Evolutionary conservation across 768 basidiomycete species (phyloP).

Genomic region (Leccinum pellstonianum): DNA sequence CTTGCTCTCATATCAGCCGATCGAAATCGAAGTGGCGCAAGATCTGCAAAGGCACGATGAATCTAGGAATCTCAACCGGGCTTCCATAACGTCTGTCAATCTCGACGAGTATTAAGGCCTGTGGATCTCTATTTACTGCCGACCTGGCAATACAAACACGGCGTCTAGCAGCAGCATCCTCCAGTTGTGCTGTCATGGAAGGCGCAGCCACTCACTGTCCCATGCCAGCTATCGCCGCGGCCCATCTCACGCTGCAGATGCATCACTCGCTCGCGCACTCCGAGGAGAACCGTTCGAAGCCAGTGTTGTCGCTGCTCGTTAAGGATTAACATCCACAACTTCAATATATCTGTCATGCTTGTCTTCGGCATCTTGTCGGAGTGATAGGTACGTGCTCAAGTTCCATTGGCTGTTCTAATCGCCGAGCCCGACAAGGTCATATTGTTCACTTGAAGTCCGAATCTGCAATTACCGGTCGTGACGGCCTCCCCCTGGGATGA

Average conservation of each 20-base stretch:
- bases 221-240: slow-evolving; percentile 26
- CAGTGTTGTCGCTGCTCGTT: slow-evolving; percentile 1
- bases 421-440: slow-evolving; percentile 21
- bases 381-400: slow-evolving; percentile 12
- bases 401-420: slow-evolving; percentile 7
- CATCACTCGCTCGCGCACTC: slow-evolving; percentile 10
- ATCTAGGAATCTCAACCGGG: slow-evolving; percentile 17
- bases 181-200: slow-evolving; percentile 15
- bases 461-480: slow-evolving; percentile 9
- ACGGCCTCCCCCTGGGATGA: not conserved
- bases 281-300: slow-evolving; percentile 27
- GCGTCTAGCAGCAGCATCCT: slow-evolving; percentile 15
- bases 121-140: slow-evolving; percentile 20
- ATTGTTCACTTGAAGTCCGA: slow-evolving; percentile 6
- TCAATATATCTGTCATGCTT: slow-evolving; percentile 9
- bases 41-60: slow-evolving; percentile 24
- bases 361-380: slow-evolving; percentile 10
- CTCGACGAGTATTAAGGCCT: slow-evolving; percentile 17
- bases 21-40: slow-evolving; percentile 19
- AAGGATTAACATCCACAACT: slow-evolving; percentile 26
- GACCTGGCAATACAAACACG: slow-evolving; percentile 9
- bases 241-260: slow-evolving; percentile 16
- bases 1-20: slow-evolving; percentile 9
- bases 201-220: slow-evolving; percentile 4
- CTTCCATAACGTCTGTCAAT: slow-evolving; percentile 25